A percentile compares a stretch with the other conserved stretches of the same genome.
phyloP scores from a whole-genome alignment of 345 rosid species.

The Citrus reticulata region DNA sequence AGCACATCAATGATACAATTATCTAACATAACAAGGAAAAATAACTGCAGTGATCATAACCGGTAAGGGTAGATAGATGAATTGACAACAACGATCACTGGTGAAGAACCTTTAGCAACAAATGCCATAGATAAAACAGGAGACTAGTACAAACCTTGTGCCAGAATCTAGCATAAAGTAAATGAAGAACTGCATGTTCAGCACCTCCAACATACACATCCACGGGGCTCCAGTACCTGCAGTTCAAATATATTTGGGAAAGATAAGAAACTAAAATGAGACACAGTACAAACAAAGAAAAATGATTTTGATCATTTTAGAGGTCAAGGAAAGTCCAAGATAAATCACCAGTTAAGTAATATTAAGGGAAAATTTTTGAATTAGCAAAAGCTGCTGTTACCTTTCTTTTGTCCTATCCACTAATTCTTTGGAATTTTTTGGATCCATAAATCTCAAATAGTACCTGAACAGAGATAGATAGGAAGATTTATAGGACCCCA shows the following conservation, averaged over 20 bases:
- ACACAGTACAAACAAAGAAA: neutral
- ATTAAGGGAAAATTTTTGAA: neutral
- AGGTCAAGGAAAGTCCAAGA: neutral
- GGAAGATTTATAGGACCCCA: slow-evolving; percentile 8
- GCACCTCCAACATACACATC: slow-evolving; percentile 97
- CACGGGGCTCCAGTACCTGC: slow-evolving; percentile 92
- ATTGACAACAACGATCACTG: neutral
- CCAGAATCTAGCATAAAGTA: slow-evolving; percentile 94
- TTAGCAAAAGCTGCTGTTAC: slow-evolving; percentile 35
- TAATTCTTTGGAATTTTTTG: slow-evolving; percentile 63
- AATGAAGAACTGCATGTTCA: slow-evolving; percentile 97
- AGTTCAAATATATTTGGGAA: slow-evolving; percentile 8
- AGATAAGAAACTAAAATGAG: neutral
- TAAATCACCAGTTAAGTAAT: neutral
- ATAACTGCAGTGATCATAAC: neutral
- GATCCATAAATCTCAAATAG: slow-evolving; percentile 96
- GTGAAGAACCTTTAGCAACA: neutral
- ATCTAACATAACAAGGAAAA: neutral
- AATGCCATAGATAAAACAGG: neutral
- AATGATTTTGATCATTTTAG: neutral
- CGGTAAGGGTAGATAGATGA: neutral
- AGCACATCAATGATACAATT: neutral
- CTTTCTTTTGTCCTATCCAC: slow-evolving; percentile 76
- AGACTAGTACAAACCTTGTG: slow-evolving; percentile 61
- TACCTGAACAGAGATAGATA: slow-evolving; percentile 51